Evolutionary conservation across 2,329 filamentous ascomycete genomes (phyloP), one percentile per base, ranked within the genome.

Genomic region (Colletotrichum siamense): DNA sequence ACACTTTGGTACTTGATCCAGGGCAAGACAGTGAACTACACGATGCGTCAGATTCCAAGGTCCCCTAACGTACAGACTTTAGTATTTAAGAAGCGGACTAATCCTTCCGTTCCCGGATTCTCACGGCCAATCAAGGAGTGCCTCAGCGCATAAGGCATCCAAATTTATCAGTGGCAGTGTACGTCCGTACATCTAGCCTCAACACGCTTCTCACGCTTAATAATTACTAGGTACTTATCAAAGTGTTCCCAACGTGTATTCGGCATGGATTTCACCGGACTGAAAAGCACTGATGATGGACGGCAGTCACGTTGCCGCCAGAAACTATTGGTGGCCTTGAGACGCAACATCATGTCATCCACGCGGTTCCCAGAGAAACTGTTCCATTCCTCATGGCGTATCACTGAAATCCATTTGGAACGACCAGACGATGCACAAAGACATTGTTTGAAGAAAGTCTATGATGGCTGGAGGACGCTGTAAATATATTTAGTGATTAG

Each of bases 361-460:
- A 49, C n/a, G n/a, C n/a, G n/a, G n/a, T n/a, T n/a, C n/a, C n/a
- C n/a, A n/a, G n/a, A n/a, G n/a, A n/a, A n/a, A n/a, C n/a, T n/a
- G n/a, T n/a, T n/a, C n/a, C n/a, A n/a, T n/a, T n/a, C n/a, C n/a
- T n/a, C n/a, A n/a, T n/a, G n/a, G n/a, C n/a, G n/a, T n/a, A n/a
- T n/a, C n/a, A n/a, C n/a, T n/a, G n/a, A n/a, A n/a, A 49, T 49
- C 18, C 39, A 49, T 3, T 10, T 6, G 1, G 18, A 49, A 44
- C 15, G 36, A 39, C 15, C 2, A 0, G 4, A 39, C 5, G 36
- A 39, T 3, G 15, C 36, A 0, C 1, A 5, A 0, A 3, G 8
- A 0, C 4, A 39, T 18, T 39, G 36, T 16, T 44, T 44, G 39
- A 6, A n/a, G 8, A 18, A 1, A 44, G 39, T 2, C 8, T 1